Conservation (phyloP, 2,329 filamentous ascomycete species). For the Sphaerulina musiva region DNA sequence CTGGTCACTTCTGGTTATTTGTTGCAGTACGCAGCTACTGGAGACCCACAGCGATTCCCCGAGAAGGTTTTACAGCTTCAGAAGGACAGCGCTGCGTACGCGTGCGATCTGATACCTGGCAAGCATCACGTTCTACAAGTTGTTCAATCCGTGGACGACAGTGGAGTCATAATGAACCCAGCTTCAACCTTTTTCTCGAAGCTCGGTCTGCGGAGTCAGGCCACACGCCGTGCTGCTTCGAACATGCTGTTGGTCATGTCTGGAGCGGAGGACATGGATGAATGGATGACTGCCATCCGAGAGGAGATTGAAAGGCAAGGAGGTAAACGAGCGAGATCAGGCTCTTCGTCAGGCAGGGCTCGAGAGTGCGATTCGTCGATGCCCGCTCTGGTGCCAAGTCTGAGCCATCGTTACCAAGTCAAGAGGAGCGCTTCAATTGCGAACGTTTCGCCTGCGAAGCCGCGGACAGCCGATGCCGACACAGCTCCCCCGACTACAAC, state of each 20-base stretch:
- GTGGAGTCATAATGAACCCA: conserved; percentile 46
- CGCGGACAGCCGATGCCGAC: not conserved
- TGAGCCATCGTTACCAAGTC: conserved; percentile 36
- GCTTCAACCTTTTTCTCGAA: conserved; percentile 60
- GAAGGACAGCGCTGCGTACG: conserved; percentile 72
- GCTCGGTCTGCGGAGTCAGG: conserved; percentile 49
- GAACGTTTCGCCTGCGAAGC: conserved; percentile 16
- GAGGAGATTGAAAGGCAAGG: conserved; percentile 64
- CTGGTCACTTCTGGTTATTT: conserved; percentile 65
- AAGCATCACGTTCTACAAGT: conserved; percentile 75
- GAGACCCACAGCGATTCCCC: conserved; percentile 62
- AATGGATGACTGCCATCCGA: conserved; percentile 64
- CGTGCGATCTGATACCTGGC: conserved; percentile 71
- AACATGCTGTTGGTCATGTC: conserved; percentile 69
- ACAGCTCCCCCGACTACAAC: not conserved
- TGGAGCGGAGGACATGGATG: conserved; percentile 65
- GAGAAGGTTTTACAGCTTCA: conserved; percentile 67
- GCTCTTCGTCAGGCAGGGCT: conserved; percentile 30
- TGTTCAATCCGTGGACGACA: conserved; percentile 57
- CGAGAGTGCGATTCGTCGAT: conserved; percentile 5
- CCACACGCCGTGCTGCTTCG: conserved; percentile 39
- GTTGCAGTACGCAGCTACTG: conserved; percentile 66
- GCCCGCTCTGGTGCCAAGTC: conserved; percentile 25
- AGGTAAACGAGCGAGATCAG: conserved; percentile 57
- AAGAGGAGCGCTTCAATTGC: conserved; percentile 23